Percentiles rank a stretch among this genome's conserved stretches.
Evolutionary conservation across 371 early-diverging fungal genomes (phyloP).

Genomic region (Circinella umbellata): DNA sequence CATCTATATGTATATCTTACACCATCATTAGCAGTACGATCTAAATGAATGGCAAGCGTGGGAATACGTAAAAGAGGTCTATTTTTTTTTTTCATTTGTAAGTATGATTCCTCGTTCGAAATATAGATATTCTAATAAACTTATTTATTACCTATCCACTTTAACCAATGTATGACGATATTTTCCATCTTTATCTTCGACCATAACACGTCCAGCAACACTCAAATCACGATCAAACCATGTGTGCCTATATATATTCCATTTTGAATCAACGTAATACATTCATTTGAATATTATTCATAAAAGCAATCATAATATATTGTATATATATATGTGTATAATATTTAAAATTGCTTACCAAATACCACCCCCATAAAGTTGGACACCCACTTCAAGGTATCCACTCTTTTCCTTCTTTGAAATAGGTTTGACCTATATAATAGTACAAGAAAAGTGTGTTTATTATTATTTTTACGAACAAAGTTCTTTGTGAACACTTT

Average conservation of each 20-base stretch:
- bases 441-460: background rate
- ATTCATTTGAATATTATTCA: background rate
- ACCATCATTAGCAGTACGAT: conserved; percentile 72
- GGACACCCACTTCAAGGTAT: conserved; percentile 90
- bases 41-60: conserved; percentile 95
- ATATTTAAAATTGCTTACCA: conserved; percentile 59
- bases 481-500: background rate
- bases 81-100: background rate
- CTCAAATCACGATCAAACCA: conserved; percentile 98
- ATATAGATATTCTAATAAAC: too few relatives aligned
- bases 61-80: conserved; percentile 93
- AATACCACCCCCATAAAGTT: conserved; percentile 92
- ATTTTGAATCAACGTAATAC: conserved; percentile 26
- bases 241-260: conserved; percentile 61
- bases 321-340: too few relatives aligned
- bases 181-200: conserved; percentile 73
- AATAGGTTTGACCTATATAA: conserved; percentile 83
- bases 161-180: conserved; percentile 76
- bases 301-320: background rate
- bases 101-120: too few relatives aligned
- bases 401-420: conserved; percentile 84
- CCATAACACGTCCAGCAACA: conserved; percentile 93
- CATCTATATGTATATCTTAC: background rate
- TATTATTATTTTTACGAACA: background rate
- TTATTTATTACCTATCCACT: conserved; percentile 63